phyloP scores from a whole-genome alignment of 2,329 filamentous ascomycete species.

The Macroventuria anomochaeta region DNA sequence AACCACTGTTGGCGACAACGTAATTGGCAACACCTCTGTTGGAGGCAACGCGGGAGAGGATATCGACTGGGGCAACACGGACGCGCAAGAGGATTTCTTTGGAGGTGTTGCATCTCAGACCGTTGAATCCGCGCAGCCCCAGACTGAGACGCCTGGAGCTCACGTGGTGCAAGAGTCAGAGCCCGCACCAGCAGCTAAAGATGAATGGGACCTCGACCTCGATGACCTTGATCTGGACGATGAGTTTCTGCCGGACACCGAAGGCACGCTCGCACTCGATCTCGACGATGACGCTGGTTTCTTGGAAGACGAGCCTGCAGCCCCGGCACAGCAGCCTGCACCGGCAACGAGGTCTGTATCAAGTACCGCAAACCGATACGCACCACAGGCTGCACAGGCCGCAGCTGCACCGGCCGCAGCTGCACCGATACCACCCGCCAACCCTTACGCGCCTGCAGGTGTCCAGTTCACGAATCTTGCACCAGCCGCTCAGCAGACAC shows the following conservation, averaged over 20 bases:
- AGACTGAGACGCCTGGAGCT: conserved; percentile 28
- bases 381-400: conserved; percentile 43
- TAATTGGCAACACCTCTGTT: conserved; percentile 39
- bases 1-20: conserved; percentile 41
- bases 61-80: conserved; percentile 45
- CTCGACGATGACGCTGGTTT: conserved; percentile 88
- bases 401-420: conserved; percentile 18
- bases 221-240: conserved; percentile 82
- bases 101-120: conserved; percentile 20
- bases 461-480: conserved; percentile 58
- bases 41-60: conserved; percentile 40
- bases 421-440: conserved; percentile 37
- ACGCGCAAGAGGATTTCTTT: conserved; percentile 45
- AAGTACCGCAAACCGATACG: conserved; percentile 42
- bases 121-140: conserved; percentile 25
- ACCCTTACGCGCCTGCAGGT: conserved; percentile 59
- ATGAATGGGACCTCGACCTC: conserved; percentile 83
- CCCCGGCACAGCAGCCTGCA: conserved; percentile 37
- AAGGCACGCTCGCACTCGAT: conserved; percentile 63
- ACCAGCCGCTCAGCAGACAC: conserved; percentile 28
- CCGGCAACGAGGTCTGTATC: conserved; percentile 25
- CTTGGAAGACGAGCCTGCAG: conserved; percentile 70
- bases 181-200: conserved; percentile 59
- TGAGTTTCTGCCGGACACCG: conserved; percentile 67
- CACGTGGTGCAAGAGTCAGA: conserved; percentile 25